Base-by-base conservation (phyloP, 257 asterid species). In the Lantana camara region DNA sequence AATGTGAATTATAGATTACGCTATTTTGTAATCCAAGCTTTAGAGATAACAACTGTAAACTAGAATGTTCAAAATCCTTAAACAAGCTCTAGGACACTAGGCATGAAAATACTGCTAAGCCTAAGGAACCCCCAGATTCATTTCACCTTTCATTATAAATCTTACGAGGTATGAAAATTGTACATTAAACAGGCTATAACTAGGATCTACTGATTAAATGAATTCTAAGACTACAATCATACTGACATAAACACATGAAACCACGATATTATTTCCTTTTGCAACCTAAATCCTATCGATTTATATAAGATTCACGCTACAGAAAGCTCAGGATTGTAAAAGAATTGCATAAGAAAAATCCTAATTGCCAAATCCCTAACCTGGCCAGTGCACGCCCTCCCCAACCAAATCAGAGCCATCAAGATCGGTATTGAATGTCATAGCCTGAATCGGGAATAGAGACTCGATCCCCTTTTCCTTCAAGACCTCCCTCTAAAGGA, bases 401-500 rank as follows among this genome's bases (percentile, higher is more conserved):
- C 95, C 95, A 35, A 87, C 88, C 83, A 87, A 80, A 82, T 87
- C 95, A 19, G 73, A 57, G 0, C 93, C 95, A 75, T 87, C 93
- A 17, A 84, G 69, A 50, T 84, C 55, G 12, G 57, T 60, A 75
- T 84, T 52, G 45, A 87, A 87, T 44, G 93, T 82, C 88, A 77
- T 80, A 22, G 93, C 90, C 71, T 87, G 95, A 49, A 87, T 87
- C 3, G 89, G 90, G 56, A 84, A 87, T 77, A 87, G 70, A 3
- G 81, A 63, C n/a, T 79, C 64, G 24, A 87, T 87, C 62, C 92
- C 90, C 58, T 75, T 85, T 16, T 52, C 19, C 67, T 70, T 71
- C 86, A 87, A 64, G 1, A 73, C 63, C 42, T 66, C 85, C 67
- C 62, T 80, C 76, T n/a, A 87, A 67, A 30, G 80, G 85, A 65